Base-by-base conservation (phyloP, 805 yeast species). In the Saccharomyces kudriavzevii region DNA sequence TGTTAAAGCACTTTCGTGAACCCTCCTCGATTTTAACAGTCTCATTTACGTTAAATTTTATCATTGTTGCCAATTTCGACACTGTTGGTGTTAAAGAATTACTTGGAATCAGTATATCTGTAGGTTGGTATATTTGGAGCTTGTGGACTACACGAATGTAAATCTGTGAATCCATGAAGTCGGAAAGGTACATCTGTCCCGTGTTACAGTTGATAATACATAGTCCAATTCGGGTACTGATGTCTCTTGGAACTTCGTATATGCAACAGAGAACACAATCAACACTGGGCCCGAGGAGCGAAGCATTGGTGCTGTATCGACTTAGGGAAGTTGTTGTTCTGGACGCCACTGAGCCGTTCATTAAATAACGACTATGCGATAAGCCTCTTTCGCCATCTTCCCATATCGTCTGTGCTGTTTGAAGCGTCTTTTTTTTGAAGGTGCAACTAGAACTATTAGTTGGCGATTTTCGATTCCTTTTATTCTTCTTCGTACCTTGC, bases 101-200 rank as follows among this genome's bases (percentile, higher is more conserved):
- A 10, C 49, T 52, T 2, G 79, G 74, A 5, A 76, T 49, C 9
- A 74, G 52, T 4, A 76, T 64, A 29, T 71, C 75, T 2, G 70
- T 58, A 0, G 74, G 75, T 10, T 63, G 59, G 47, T 62, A 64
- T 1, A 75, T 62, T 20, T 67, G 69, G 0, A 76, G 50, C 53
- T 73, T 73, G 54, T 77, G 76, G 8, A 77, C 60, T 0, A 79
- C 74, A 47, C 79, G 62, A 2, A 76, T 75, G 52, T 68, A 76
- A 0, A 79, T 76, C 56, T 73, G 79, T 0, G 81, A 72, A 57
- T 77, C 82, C 20, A 70, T 61, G 13, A 72, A 64, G 13, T 70
- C 71, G 13, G 75, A 68, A 20, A 74, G 51, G 1, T 64, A 64
- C 53, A 77, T 52, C 35, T 66, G 70, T 3, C 78, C 79, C 0